phyloP scores from a whole-genome alignment of 768 basidiomycete genomes.

The Mycena capillaripes region DNA sequence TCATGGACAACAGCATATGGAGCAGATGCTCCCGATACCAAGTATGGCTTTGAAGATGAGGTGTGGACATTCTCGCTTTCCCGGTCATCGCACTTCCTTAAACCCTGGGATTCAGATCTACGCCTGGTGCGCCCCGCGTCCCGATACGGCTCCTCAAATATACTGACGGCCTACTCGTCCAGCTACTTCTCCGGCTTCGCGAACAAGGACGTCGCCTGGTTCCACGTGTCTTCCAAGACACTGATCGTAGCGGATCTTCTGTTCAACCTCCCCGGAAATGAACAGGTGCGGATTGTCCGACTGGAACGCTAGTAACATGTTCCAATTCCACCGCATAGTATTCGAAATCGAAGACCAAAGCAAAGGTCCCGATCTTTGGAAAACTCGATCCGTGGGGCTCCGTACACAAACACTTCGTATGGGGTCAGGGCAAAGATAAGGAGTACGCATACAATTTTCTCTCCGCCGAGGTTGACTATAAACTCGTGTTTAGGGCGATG shows the following conservation, averaged over 20 bases:
- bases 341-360: slow-evolving; percentile 51
- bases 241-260: slow-evolving; percentile 87
- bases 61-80: slow-evolving; percentile 39
- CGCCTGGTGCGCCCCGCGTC: slow-evolving; percentile 55
- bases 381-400: slow-evolving; percentile 53
- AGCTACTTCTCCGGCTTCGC: slow-evolving; percentile 80
- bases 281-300: slow-evolving; percentile 65
- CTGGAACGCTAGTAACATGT: not conserved
- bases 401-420: slow-evolving; percentile 50
- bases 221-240: slow-evolving; percentile 72
- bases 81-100: not conserved
- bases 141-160: not conserved
- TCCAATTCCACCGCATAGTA: slow-evolving; percentile 48
- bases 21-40: slow-evolving; percentile 68
- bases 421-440: slow-evolving; percentile 53
- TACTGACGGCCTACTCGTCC: not conserved
- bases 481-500: slow-evolving; percentile 63
- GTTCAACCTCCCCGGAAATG: slow-evolving; percentile 83
- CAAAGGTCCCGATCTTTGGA: slow-evolving; percentile 42
- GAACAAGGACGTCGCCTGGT: slow-evolving; percentile 89
- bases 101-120: slow-evolving; percentile 54
- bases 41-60: slow-evolving; percentile 86
- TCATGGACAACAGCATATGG: slow-evolving; percentile 63
- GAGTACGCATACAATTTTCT: slow-evolving; percentile 47
- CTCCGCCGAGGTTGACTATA: not conserved